phyloP scores from a whole-genome alignment of 2,329 filamentous ascomycete species.

The Aspergillus tubingensis region DNA sequence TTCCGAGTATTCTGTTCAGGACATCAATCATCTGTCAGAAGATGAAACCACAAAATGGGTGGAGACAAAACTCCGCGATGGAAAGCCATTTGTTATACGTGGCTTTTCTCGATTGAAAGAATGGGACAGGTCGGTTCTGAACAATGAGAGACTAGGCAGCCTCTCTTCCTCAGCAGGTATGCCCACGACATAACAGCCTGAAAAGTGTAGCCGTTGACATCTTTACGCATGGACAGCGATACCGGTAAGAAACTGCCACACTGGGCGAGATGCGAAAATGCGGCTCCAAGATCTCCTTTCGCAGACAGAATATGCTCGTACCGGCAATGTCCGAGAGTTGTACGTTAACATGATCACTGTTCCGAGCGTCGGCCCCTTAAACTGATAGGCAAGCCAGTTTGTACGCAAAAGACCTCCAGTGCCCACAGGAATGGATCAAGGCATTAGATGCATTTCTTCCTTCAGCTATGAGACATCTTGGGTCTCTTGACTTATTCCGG shows the following conservation, averaged over 20 bases:
- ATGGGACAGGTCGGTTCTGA: constrained; percentile 30
- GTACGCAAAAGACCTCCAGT: constrained; percentile 38
- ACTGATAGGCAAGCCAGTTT: constrained; percentile 29
- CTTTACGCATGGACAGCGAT: constrained; percentile 26
- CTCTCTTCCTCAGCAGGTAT: constrained; percentile 38
- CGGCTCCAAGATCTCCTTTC: constrained; percentile 34
- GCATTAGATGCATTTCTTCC: constrained; percentile 33
- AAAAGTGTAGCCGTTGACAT: background rate
- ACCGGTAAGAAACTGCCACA: constrained; percentile 37
- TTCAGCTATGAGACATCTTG: constrained; percentile 34
- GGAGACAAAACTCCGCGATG: constrained; percentile 31
- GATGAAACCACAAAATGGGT: constrained; percentile 28
- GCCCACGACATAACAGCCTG: background rate
- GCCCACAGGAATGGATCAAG: constrained; percentile 35
- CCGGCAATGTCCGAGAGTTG: constrained; percentile 16
- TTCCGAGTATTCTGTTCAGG: constrained; percentile 23
- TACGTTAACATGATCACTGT: constrained; percentile 27
- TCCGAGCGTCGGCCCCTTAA: constrained; percentile 3
- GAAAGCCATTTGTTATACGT: constrained; percentile 37
- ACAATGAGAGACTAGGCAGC: constrained; percentile 34
- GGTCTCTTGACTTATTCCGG: constrained; percentile 37
- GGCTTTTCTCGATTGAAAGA: constrained; percentile 34
- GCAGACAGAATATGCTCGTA: constrained; percentile 7
- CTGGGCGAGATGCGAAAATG: constrained; percentile 36
- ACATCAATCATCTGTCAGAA: constrained; percentile 6